A percentile compares a stretch with the other conserved stretches of the same genome.
These are phyloP conservation scores for Mortierella sp. DNA, from an alignment of 371 early-diverging fungal species.

Conservation along the genomic window DNA sequence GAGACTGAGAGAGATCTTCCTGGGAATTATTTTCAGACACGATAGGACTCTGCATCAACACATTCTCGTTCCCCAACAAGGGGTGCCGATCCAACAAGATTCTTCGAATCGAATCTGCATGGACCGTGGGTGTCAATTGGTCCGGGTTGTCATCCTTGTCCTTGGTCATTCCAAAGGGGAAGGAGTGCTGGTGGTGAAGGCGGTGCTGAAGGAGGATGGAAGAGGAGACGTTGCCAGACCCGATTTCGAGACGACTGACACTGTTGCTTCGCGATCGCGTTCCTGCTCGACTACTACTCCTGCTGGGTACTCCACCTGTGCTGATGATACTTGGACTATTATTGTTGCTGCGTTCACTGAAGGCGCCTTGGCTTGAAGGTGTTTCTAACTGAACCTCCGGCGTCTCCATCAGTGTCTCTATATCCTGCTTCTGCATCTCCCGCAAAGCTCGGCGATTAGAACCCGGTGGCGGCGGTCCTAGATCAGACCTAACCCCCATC, in stretches of 20 bases:
- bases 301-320: neutral
- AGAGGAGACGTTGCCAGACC: neutral
- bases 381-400: neutral
- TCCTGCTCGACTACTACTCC: neutral
- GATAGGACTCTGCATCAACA: neutral
- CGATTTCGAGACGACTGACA: neutral
- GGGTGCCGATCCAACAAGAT: neutral
- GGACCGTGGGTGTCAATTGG: neutral
- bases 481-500: neutral
- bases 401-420: neutral
- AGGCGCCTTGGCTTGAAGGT: neutral
- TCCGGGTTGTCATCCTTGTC: neutral
- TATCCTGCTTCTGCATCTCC: neutral
- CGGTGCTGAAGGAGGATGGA: too few relatives aligned
- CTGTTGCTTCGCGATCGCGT: slow-evolving; percentile 5
- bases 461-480: too few relatives aligned
- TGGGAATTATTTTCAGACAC: neutral
- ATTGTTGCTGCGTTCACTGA: neutral
- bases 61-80: neutral
- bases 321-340: neutral
- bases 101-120: neutral
- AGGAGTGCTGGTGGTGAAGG: too few relatives aligned
- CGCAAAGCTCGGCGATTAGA: neutral
- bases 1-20: neutral
- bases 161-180: neutral